These are phyloP conservation scores for Manihot esculenta DNA, from an alignment of 441 rosid genomes.

Conservation along the genomic window DNA sequence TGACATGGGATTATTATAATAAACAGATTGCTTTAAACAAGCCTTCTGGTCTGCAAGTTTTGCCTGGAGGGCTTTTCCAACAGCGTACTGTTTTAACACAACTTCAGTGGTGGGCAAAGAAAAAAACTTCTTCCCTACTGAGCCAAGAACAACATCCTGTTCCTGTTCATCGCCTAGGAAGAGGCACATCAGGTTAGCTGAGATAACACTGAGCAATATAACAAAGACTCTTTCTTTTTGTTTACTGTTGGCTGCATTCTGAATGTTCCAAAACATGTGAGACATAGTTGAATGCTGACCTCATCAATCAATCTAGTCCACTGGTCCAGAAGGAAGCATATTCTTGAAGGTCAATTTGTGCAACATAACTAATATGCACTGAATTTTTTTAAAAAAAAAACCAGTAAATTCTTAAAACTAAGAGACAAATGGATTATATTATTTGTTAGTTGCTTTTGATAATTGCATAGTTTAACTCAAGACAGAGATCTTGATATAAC, in stretches of 20 bases:
- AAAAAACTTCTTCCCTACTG: conserved; percentile 29
- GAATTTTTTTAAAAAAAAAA: not conserved
- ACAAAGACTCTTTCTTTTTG: not conserved
- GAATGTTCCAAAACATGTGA: not conserved
- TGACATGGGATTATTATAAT: conserved; percentile 14
- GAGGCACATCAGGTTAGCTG: conserved; percentile 78
- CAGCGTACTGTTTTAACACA: conserved; percentile 81
- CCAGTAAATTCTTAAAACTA: not conserved
- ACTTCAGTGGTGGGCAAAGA: conserved; percentile 62
- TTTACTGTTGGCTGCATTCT: conserved; percentile 28
- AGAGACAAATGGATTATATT: not conserved
- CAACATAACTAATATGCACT: not conserved
- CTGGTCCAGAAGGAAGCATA: conserved; percentile 8
- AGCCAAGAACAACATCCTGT: conserved; percentile 54
- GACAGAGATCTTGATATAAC: not conserved
- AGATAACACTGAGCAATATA: conserved; percentile 6
- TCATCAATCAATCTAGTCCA: not conserved
- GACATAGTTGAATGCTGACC: too few relatives aligned
- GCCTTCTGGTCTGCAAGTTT: conserved; percentile 92
- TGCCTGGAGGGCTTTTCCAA: conserved; percentile 94
- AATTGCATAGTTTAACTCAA: not conserved
- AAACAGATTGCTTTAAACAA: conserved; percentile 79
- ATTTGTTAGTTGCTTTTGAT: not conserved
- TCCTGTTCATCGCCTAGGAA: conserved; percentile 89
- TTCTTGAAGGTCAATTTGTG: not conserved